Percentiles rank a stretch among this genome's conserved stretches.
These are phyloP conservation scores for Talaromyces sp. DNA, from an alignment of 2,329 filamentous ascomycete genomes.

Conservation along the genomic window DNA sequence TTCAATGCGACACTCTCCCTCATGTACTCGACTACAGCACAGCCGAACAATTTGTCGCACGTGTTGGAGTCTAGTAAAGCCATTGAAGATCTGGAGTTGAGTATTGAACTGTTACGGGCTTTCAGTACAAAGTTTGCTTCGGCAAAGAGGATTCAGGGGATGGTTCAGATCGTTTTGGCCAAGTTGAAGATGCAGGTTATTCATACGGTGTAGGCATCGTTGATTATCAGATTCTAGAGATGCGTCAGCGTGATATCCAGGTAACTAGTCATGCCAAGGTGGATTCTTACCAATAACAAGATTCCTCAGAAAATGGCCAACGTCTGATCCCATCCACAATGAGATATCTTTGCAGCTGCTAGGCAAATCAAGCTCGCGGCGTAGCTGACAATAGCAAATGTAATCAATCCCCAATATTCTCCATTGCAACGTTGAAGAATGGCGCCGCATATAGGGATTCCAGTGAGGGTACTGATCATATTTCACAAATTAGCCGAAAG, in stretches of 20 bases:
- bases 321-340: background rate
- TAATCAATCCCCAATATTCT: background rate
- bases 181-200: conserved; percentile 8
- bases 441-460: background rate
- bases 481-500: background rate
- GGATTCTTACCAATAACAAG: background rate
- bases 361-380: background rate
- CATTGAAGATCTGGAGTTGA: conserved; percentile 20
- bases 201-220: background rate
- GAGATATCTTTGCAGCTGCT: background rate
- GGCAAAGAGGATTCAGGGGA: conserved; percentile 20
- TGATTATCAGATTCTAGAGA: background rate
- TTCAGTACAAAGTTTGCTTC: conserved; percentile 24
- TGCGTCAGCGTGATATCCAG: no score
- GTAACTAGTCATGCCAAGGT: background rate
- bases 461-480: background rate
- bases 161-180: conserved; percentile 17
- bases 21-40: conserved; percentile 41
- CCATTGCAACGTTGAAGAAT: background rate
- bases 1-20: conserved; percentile 43
- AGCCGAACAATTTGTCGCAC: conserved; percentile 26
- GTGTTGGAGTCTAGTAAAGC: conserved; percentile 18
- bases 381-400: background rate
- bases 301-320: background rate
- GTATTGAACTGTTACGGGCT: conserved; percentile 19